Base-by-base conservation (phyloP, 345 rosid species). In the Tarenaya hassleriana region DNA sequence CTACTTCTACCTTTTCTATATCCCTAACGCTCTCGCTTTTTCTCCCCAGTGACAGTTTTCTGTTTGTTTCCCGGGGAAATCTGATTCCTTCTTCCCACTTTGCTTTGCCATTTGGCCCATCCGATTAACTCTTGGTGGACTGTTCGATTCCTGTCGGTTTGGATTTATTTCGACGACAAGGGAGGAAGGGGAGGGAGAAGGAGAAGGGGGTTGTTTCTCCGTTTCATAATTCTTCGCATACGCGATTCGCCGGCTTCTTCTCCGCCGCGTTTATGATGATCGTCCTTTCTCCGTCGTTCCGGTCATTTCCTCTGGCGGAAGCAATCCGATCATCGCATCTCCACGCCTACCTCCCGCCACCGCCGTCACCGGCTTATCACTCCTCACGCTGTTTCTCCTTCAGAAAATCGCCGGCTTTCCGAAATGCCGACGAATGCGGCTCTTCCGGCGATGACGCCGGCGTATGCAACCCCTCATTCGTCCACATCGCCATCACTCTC, bases 401-500 rank as follows among this genome's bases (percentile, higher is more conserved):
- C 72, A 73, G 76, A 47, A 64, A 33, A 32, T 66, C 83, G 8
- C 4, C 64, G 1, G 19, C 41, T 6, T 75, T 75, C 44, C 74
- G 68, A 68, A 75, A 78, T 72, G 80, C 80, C 48, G 77, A 46
- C 40, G 73, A 64, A 58, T 78, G 83, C 45, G 41, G 59, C 50
- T 52, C 50, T 17, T 52, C 18, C 19, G 8, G 47, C 49, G 34
- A 16, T 13, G 19, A 27, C 8, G 3, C 58, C 56, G 55, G 64
- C 43, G 66, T 75, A 33, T 78, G 83, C 60, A 67, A 75, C 52
- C 83, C 77, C 16, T 69, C 72, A 20, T 50, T 78, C 31, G 80
- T 78, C 41, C 83, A 78, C 50, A 73, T 75, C 12, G 79, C 83
- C 21, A 75, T 78, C 49, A 78, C 83, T 31, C 80, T 78, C 20